Evolutionary conservation across 192 early-diverging fungal genomes (phyloP), one percentile per base, ranked within the genome.

Genomic region (Borealophlyctis nickersoniae): DNA sequence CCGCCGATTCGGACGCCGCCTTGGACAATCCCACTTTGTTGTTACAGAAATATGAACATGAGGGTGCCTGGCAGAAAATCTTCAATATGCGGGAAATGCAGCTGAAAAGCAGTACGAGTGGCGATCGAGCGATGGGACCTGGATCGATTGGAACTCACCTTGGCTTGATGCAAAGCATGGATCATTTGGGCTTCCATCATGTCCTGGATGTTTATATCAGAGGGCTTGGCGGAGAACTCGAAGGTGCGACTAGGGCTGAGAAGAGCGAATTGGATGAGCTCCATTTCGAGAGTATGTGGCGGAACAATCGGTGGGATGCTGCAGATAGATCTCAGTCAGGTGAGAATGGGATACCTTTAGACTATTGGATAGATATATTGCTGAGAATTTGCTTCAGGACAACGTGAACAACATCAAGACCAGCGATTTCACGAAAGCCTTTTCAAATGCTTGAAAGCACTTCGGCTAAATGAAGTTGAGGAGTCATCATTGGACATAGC

Each of bases 261-360:
- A 16, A 55, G 19, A 23, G 60, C 2, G 58, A 57, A 0, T 28
- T 66, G 1, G n/a, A 32, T 2, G 72, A 71, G 24, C 29, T 67
- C 3, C 66, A 70, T 0, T 73, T 66, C 30, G 69, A 78, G 52
- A 35, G 69, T 28, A 34, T 71, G 45, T 78, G 77, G 73, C 54
- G 70, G 22, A 63, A 53, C 54, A 60, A 48, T 23, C 51, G 36
- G 5, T 76, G 74, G 74, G 65, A 70, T 34, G 50, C 49, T 23
- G 31, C 11, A 4, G 30, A 45, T 36, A 39, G 33, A 27, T n/a
- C n/a, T n/a, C n/a, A n/a, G n/a, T n/a, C 34, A 27, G 49, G 23
- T 24, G 4, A 2, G 14, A 30, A 49, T n/a, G n/a, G n/a, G n/a
- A n/a, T n/a, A n/a, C n/a, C n/a, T n/a, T n/a, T n/a, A n/a, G n/a